Evolutionary conservation across 805 yeast genomes (phyloP), one percentile per base, ranked within the genome.

Genomic region (Zygosaccharomyces bailii): DNA sequence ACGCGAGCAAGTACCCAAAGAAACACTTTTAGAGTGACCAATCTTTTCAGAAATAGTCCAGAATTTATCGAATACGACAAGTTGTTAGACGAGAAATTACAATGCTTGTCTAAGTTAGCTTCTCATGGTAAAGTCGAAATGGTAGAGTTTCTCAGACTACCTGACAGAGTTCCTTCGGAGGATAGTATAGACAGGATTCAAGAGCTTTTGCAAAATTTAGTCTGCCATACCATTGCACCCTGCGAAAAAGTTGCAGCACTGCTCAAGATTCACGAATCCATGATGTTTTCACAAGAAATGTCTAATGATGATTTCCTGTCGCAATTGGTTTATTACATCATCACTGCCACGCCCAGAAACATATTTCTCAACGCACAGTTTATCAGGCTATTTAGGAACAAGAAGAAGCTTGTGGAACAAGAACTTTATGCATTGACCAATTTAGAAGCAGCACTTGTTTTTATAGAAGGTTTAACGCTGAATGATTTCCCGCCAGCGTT

Each of bases 251-350:
- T 52, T 17, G 46, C 52, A n/a, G 42, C 50, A 14, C 43, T 64
- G 25, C 36, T 63, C 23, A 44, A 53, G 14, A 39, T 64, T 9
- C 68, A 64, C 43, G 56, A 57, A 16, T 45, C 49, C 2, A 60
- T 62, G 63, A 45, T 35, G 43, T 44, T 51, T 10, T 50, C 55
- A 1, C 51, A 59, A 11, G 57, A 51, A 14, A 52, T 53, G 51
- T 62, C 65, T 2, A 60, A 62, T 35, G 68, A 64, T 42, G 66
- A 59, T 21, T 60, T 59, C 38, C 48, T 64, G 24, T 59, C 68
- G 4, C 42, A 58, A 30, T 38, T 64, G 36, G 62, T 64, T 11
- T 63, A 55, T 43, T 55, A 59, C 35, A 47, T 59, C 20, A 60
- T 63, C 5, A 50, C 46, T 16, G 35, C 49, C 8, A 54, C 50